phyloP scores from a whole-genome alignment of 352 stramenopile species.

The Phytophthora quininea region DNA sequence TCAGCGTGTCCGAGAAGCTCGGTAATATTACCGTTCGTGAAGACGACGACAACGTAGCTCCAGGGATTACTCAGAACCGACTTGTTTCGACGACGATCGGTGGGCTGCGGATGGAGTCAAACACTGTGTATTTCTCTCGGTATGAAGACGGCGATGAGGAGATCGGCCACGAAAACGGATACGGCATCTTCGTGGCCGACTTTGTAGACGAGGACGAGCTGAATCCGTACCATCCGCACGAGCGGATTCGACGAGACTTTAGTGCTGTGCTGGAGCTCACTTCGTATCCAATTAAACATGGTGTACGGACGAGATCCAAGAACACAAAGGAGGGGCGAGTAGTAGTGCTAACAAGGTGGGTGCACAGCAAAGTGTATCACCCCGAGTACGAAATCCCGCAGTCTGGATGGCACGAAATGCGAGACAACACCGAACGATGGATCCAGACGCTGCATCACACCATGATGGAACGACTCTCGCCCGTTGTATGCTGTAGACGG shows the following conservation, averaged over 20 bases:
- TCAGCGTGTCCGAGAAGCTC: slow-evolving; percentile 56
- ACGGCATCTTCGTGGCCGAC: slow-evolving; percentile 49
- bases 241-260: slow-evolving; percentile 50
- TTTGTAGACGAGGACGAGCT: slow-evolving; percentile 55
- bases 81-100: slow-evolving; percentile 39
- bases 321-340: slow-evolving; percentile 32
- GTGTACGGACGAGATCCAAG: slow-evolving; percentile 27
- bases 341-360: slow-evolving; percentile 43
- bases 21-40: slow-evolving; percentile 56
- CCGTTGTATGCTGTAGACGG: slow-evolving; percentile 32
- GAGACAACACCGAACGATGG: slow-evolving; percentile 43
- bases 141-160: slow-evolving; percentile 29
- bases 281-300: slow-evolving; percentile 32
- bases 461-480: slow-evolving; percentile 37
- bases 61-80: slow-evolving; percentile 45
- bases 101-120: slow-evolving; percentile 48
- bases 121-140: slow-evolving; percentile 42
- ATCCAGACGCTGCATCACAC: slow-evolving; percentile 40
- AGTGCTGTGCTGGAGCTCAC: slow-evolving; percentile 35
- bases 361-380: slow-evolving; percentile 40
- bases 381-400: slow-evolving; percentile 39
- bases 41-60: slow-evolving; percentile 42
- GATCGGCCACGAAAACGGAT: slow-evolving; percentile 23
- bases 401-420: slow-evolving; percentile 38
- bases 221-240: slow-evolving; percentile 46